Percentiles rank a stretch among this genome's conserved stretches.
phyloP scores from a whole-genome alignment of 2,329 filamentous ascomycete species.

The Cladophialophora yegresii region DNA sequence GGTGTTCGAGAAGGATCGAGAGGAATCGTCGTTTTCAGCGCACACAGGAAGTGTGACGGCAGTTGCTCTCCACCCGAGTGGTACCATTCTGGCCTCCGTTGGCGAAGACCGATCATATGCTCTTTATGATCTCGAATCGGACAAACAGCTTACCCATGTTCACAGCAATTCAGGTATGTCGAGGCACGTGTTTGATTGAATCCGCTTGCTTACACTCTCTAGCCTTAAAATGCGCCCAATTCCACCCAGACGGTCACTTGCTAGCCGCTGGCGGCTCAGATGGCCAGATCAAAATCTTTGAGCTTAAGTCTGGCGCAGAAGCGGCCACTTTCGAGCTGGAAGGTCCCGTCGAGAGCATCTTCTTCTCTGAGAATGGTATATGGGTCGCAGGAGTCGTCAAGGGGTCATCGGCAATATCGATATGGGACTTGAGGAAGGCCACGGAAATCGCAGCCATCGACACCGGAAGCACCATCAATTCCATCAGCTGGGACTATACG shows the following conservation, averaged over 20 bases:
- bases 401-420: conserved; percentile 73
- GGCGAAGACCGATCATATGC: conserved; percentile 90
- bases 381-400: conserved; percentile 86
- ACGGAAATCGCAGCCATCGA: conserved; percentile 82
- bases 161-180: conserved; percentile 76
- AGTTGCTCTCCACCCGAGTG: conserved; percentile 78
- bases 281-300: conserved; percentile 84
- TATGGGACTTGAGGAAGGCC: conserved; percentile 90
- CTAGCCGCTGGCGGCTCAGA: conserved; percentile 79
- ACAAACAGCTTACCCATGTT: conserved; percentile 72
- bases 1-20: conserved; percentile 69
- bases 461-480: conserved; percentile 70
- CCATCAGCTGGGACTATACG: conserved; percentile 87
- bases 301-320: conserved; percentile 75
- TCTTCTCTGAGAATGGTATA: conserved; percentile 95
- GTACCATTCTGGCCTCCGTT: conserved; percentile 79
- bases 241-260: conserved; percentile 96
- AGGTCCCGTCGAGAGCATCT: conserved; percentile 71
- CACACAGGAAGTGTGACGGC: conserved; percentile 81
- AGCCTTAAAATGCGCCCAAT: conserved; percentile 76
- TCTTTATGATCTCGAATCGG: conserved; percentile 74
- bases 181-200: background rate
- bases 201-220: conserved; percentile 28
- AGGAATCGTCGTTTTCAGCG: conserved; percentile 70
- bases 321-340: conserved; percentile 69